Conservation (phyloP, 2,329 filamentous ascomycete species). For the Penicillium sumatraense region DNA sequence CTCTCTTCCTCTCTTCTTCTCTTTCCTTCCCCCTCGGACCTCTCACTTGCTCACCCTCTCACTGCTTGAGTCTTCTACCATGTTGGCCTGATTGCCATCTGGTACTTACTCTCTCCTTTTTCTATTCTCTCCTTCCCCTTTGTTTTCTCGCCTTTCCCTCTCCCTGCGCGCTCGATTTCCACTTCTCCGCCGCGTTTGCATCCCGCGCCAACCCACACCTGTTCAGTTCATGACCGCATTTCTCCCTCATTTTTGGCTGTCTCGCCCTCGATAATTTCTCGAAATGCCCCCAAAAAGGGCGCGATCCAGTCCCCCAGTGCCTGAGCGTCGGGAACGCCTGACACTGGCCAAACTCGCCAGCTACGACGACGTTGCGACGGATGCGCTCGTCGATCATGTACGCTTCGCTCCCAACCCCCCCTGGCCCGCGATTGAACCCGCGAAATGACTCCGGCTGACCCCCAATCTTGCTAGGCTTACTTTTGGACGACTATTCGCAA, state of each 20-base stretch:
- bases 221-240: slow-evolving; percentile 13
- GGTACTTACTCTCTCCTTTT: not conserved
- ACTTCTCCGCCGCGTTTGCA: not conserved
- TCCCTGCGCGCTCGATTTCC: not conserved
- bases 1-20: not conserved
- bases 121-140: not conserved
- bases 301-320: slow-evolving; percentile 33
- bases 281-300: slow-evolving; percentile 45
- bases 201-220: not conserved
- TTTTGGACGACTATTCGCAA: slow-evolving; percentile 98
- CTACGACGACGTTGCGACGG: slow-evolving; percentile 95
- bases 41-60: not conserved
- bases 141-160: not conserved
- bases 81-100: not conserved
- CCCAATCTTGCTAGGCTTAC: slow-evolving; percentile 67
- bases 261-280: slow-evolving; percentile 5
- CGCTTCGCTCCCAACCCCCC: slow-evolving; percentile 39
- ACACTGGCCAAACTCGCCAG: slow-evolving; percentile 85
- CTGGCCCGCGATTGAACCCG: not conserved
- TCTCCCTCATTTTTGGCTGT: not conserved
- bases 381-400: slow-evolving; percentile 94
- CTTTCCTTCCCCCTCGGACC: not conserved
- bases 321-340: slow-evolving; percentile 66
- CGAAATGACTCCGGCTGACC: slow-evolving; percentile 18
- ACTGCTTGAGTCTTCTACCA: not conserved